Base-by-base conservation (phyloP, 1,284 basidiomycete species). In the Meira nashicola region DNA sequence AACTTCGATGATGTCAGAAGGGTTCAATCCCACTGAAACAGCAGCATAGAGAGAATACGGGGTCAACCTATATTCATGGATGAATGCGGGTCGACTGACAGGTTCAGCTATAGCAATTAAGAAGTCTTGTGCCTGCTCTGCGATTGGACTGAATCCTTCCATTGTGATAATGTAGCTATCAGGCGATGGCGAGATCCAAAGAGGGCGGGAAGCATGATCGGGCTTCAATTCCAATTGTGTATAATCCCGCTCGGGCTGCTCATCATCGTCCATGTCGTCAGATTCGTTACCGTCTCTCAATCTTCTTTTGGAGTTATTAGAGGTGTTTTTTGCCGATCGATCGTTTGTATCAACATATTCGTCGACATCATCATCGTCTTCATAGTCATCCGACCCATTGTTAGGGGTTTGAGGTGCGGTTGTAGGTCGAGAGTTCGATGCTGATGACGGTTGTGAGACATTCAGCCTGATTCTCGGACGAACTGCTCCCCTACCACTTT, bases 61-160 rank as follows among this genome's bases (percentile, higher is more conserved):
- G 53, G 94, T 97, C 74, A 99, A 86, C 81, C 95, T 92, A 84
- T 97, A 99, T 83, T 98, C 95, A 81, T 99, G 95, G 65, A 98
- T 94, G 80, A 95, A 90, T 38, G 90, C 87, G 44, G 95, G 95
- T 82, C 95, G 88, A 83, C 93, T 97, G 76, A 98, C 92, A 67
- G 95, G 95, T 81, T 99, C 95, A 71, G 92, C 92, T 55, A 99
- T 97, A 52, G 95, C 94, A 58, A 95, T 90, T 43, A 98, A 83
- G 73, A 99, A 98, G 79, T 99, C 95, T 80, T 98, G 94, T 2
- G 95, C 95, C 80, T 96, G 92, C 73, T 94, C 90, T 28, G 95
- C 94, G 62, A 98, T 92, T 1, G 94, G 90, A 56, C 74, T 77
- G 64, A 78, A 78, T 14, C 73, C 76, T 47, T 78, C 76, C 23